Evolutionary conservation across 1,139 yeast genomes (phyloP).

Genomic region (Entelexis paramagnoliae): DNA sequence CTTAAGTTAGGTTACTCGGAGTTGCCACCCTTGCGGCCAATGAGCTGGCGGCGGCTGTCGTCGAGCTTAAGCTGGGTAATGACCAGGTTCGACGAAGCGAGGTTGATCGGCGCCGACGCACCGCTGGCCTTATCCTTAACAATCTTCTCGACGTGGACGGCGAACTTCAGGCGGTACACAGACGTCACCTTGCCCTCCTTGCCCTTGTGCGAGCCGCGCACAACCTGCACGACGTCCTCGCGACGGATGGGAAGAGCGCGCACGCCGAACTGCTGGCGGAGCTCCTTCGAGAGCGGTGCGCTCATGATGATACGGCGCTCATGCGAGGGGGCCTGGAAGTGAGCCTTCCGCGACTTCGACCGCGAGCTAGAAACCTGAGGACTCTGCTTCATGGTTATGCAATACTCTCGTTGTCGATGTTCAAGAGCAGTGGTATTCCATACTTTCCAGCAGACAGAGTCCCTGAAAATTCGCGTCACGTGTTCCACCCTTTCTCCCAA

Average conservation of each 20-base stretch:
- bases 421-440: constrained; percentile 10
- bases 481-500: neutral
- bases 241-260: constrained; percentile 96
- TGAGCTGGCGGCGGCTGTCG: constrained; percentile 97
- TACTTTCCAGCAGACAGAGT: constrained; percentile 6
- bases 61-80: constrained; percentile 97
- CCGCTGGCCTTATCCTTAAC: constrained; percentile 98
- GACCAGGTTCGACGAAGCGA: constrained; percentile 98
- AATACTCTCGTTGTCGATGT: constrained; percentile 11
- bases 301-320: constrained; percentile 92
- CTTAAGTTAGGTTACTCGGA: constrained; percentile 39
- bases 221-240: constrained; percentile 91
- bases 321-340: constrained; percentile 96
- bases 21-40: constrained; percentile 80
- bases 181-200: constrained; percentile 97
- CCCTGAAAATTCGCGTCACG: constrained; percentile 5
- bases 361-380: constrained; percentile 94
- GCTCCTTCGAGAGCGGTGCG: constrained; percentile 99
- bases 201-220: constrained; percentile 99
- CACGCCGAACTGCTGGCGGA: constrained; percentile 95
- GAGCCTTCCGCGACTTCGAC: constrained; percentile 99
- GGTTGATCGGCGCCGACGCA: constrained; percentile 94
- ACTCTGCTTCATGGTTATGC: constrained; percentile 25
- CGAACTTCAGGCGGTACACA: constrained; percentile 97
- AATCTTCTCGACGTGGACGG: constrained; percentile 94